phyloP scores from a whole-genome alignment of 2,329 filamentous ascomycete species.

The Verticillium isaacii region DNA sequence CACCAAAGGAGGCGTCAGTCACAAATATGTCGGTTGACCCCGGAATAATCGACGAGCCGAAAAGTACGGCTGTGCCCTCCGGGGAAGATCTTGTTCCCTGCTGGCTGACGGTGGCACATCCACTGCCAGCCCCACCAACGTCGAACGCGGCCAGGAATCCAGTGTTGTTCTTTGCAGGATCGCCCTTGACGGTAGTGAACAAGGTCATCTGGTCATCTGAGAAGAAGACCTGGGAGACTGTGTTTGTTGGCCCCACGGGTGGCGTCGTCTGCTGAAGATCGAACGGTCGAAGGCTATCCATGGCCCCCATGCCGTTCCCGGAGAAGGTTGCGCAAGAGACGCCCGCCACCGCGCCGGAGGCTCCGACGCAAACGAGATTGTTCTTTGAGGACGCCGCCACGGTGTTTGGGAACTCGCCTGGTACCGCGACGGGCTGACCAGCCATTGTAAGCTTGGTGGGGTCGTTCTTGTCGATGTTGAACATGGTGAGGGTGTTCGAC shows the following conservation, averaged over 20 bases:
- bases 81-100: constrained; percentile 36
- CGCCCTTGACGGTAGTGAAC: constrained; percentile 56
- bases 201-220: constrained; percentile 46
- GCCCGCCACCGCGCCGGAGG: constrained; percentile 37
- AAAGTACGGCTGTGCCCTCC: constrained; percentile 50
- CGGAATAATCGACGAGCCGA: constrained; percentile 45
- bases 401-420: constrained; percentile 48
- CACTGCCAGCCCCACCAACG: constrained; percentile 20
- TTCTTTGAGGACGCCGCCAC: constrained; percentile 41
- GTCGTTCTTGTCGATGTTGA: constrained; percentile 34
- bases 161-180: constrained; percentile 47
- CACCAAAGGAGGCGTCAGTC: constrained; percentile 56
- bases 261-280: constrained; percentile 52
- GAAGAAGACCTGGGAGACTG: constrained; percentile 57
- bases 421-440: constrained; percentile 34
- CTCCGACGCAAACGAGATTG: constrained; percentile 40
- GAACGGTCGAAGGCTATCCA: constrained; percentile 42
- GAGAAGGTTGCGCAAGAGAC: constrained; percentile 38
- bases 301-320: constrained; percentile 28
- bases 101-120: constrained; percentile 7
- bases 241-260: constrained; percentile 52
- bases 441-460: constrained; percentile 39
- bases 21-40: constrained; percentile 41
- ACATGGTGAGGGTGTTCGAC: constrained; percentile 47
- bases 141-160: constrained; percentile 51